Evolutionary conservation across 2,329 filamentous ascomycete genomes (phyloP).

Genomic region (Fusarium udum): DNA sequence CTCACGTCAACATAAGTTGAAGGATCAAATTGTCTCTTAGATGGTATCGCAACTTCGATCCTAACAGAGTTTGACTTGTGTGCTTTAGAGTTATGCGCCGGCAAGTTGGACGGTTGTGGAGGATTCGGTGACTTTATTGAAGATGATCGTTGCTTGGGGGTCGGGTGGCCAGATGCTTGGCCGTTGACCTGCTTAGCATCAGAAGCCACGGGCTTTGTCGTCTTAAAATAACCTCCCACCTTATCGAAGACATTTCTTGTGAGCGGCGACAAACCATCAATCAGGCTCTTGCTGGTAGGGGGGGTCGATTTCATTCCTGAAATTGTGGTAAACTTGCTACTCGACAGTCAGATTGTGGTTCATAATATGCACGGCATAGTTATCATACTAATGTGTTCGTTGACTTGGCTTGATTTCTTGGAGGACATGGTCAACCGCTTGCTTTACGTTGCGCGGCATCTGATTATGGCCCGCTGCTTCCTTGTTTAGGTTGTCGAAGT

Average conservation of each 20-base stretch:
- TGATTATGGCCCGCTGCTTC: constrained; percentile 69
- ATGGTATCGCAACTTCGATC: constrained; percentile 60
- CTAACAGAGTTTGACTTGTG: constrained; percentile 50
- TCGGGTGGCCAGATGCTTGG: constrained; percentile 35
- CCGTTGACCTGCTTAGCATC: constrained; percentile 51
- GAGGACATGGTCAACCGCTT: constrained; percentile 77
- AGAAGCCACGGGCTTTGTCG: constrained; percentile 47
- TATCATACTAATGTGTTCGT: constrained; percentile 71
- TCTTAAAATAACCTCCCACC: constrained; percentile 53
- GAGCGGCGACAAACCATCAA: constrained; percentile 60
- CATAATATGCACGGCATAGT: neutral
- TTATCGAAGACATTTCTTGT: constrained; percentile 53
- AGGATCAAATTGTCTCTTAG: constrained; percentile 53
- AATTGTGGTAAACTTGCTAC: constrained; percentile 62
- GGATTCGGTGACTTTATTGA: constrained; percentile 34
- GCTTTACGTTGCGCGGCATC: constrained; percentile 72
- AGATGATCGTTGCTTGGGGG: constrained; percentile 33
- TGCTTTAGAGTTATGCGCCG: constrained; percentile 43
- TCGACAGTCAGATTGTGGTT: constrained; percentile 29
- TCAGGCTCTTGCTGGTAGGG: constrained; percentile 44
- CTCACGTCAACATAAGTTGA: constrained; percentile 49
- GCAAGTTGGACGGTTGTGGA: constrained; percentile 18
- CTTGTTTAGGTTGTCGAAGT: constrained; percentile 75
- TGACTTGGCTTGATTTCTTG: constrained; percentile 77
- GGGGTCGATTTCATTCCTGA: constrained; percentile 38